A percentile compares a stretch with the other conserved stretches of the same genome.
Evolutionary conservation across 305 asterid genomes (phyloP).

Genomic region (Galium porrigens): DNA sequence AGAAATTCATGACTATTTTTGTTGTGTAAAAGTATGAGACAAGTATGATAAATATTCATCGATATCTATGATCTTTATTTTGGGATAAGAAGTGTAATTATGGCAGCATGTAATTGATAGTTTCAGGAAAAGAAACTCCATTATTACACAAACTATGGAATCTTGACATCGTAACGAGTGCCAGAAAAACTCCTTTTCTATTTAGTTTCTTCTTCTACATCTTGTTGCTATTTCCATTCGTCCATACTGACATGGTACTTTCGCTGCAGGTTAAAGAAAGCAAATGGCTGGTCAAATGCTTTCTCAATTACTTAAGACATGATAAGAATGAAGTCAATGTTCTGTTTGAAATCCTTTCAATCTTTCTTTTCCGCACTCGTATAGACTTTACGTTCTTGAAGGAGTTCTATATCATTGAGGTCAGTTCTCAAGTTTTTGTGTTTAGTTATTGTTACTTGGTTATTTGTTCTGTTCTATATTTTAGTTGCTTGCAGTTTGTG

Average conservation of each 20-base stretch:
- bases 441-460: background rate
- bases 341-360: conserved; percentile 78
- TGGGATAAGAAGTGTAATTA: too few relatives aligned
- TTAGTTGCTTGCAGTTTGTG: conserved; percentile 6
- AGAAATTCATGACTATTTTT: too few relatives aligned
- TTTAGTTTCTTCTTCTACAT: background rate
- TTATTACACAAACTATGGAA: too few relatives aligned
- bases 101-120: too few relatives aligned
- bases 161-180: too few relatives aligned
- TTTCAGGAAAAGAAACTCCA: too few relatives aligned
- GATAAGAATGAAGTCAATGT: conserved; percentile 76
- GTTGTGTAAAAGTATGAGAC: too few relatives aligned
- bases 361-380: conserved; percentile 79
- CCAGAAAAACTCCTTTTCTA: background rate
- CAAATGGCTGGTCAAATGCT: conserved; percentile 99
- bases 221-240: background rate
- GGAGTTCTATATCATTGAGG: conserved; percentile 97
- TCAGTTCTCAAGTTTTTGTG: conserved; percentile 20
- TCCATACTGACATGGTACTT: conserved; percentile 16
- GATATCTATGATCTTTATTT: too few relatives aligned
- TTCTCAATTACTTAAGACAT: conserved; percentile 78
- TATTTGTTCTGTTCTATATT: conserved; percentile 10
- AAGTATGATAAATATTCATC: too few relatives aligned
- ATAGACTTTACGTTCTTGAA: conserved; percentile 91
- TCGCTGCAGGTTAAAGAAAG: conserved; percentile 88